Base-by-base conservation (phyloP, 2,329 filamentous ascomycete species). In the Chrysoporthe cubensis region DNA sequence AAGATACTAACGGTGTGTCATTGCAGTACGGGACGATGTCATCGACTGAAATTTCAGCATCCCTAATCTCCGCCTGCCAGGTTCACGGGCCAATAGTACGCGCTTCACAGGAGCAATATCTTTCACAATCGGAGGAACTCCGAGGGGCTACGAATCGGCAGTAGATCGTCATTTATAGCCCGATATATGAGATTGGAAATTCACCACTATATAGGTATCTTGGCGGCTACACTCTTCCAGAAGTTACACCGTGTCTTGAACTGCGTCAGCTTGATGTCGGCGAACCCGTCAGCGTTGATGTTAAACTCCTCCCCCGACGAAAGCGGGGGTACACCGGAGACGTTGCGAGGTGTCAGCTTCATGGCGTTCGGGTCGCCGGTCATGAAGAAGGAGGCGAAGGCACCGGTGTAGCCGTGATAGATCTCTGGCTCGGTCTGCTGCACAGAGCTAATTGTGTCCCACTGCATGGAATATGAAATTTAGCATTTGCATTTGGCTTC, bases 311-410 rank as follows among this genome's bases (percentile, higher is more conserved):
- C 73, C 0, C 78, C 79, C 0, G 76, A 73, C 21, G 74, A 72
- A 8, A 85, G 71, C 11, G 74, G 69, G 1, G 87, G 86, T 8
- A 88, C 82, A 1, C 78, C 82, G 18, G 76, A 75, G 59, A 81
- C 73, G 40, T 76, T 78, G 1, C 68, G 68, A 64, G 80, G 78
- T 0, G 85, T 88, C 46, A 88, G 69, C 68, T 88, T 89, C 67
- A 85, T 79, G 14, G 80, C 76, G 72, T 89, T 88, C 0, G 87
- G 86, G 74, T 88, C 81, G 0, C 85, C 86, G 0, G 84, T 87
- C 74, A 85, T 81, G 67, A 89, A 84, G 75, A 89, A 90, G 34
- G 83, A 86, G 0, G 85, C 87, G 72, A 90, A 83, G 0, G 87
- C 86, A 4, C 88, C 87, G 1, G 83, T 67, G 56, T 83, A 90